Conservation (phyloP, 2,329 filamentous ascomycete genomes). For the Fusarium coffeatum region DNA sequence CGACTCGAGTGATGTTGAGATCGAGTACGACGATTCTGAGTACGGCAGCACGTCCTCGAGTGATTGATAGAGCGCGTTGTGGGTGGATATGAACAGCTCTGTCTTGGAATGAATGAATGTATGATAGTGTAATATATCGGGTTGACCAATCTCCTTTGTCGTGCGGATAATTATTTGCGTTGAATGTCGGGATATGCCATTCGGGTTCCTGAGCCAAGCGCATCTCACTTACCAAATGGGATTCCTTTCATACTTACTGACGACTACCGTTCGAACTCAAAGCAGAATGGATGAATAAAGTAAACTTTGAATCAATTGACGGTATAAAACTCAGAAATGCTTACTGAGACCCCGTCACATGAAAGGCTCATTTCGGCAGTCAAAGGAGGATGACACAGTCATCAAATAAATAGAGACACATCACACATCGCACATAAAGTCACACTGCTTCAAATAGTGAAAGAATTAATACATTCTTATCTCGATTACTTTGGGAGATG, state of each 20-base stretch:
- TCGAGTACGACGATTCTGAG: slow-evolving; percentile 43
- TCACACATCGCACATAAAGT: neutral
- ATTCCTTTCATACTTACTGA: neutral
- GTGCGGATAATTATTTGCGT: neutral
- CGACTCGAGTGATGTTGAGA: slow-evolving; percentile 39
- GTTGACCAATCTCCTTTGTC: neutral
- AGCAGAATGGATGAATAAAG: neutral
- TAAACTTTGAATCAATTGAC: neutral
- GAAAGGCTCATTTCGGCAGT: neutral
- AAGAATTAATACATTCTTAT: slow-evolving; percentile 20
- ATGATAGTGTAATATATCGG: neutral
- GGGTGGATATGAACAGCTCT: neutral
- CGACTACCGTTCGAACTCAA: neutral
- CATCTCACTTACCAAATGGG: neutral
- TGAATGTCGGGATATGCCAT: neutral
- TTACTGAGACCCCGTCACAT: neutral
- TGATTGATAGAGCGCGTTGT: neutral
- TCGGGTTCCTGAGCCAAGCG: neutral
- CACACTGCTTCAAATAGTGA: neutral
- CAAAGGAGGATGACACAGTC: neutral
- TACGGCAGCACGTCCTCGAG: slow-evolving; percentile 30
- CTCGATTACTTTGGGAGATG: slow-evolving; percentile 34
- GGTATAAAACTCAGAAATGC: neutral
- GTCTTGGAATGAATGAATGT: neutral
- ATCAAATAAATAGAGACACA: neutral